phyloP scores from a whole-genome alignment of 371 early-diverging fungal genomes.

The Lichtheimia hyalospora region DNA sequence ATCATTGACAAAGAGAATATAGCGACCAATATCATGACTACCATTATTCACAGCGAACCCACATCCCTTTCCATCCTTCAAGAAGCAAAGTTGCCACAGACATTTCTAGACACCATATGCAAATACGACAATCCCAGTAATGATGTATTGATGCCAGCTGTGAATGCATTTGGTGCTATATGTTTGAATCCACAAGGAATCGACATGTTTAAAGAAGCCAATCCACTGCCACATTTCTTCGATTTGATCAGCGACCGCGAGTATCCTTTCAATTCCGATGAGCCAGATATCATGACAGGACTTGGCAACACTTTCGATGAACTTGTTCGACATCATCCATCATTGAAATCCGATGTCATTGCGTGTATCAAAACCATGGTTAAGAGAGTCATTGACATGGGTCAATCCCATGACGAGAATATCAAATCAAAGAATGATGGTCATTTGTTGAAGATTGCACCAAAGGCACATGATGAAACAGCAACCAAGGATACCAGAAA shows the following conservation, averaged over 20 bases:
- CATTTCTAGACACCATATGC: slow-evolving; percentile 73
- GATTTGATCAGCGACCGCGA: slow-evolving; percentile 75
- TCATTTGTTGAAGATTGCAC: slow-evolving; percentile 28
- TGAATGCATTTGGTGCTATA: slow-evolving; percentile 94
- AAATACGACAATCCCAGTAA: slow-evolving; percentile 68
- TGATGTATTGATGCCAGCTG: slow-evolving; percentile 79
- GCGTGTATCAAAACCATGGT: slow-evolving; percentile 70
- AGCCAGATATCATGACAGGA: slow-evolving; percentile 78
- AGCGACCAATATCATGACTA: slow-evolving; percentile 91
- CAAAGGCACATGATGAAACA: slow-evolving; percentile 11
- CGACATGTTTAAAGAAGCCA: slow-evolving; percentile 73
- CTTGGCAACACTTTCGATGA: slow-evolving; percentile 93
- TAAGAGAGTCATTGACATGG: slow-evolving; percentile 50
- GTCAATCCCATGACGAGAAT: slow-evolving; percentile 23
- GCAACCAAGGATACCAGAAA: slow-evolving; percentile 31
- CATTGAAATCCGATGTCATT: slow-evolving; percentile 70
- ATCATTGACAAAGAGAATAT: slow-evolving; percentile 4
- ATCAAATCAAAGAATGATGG: slow-evolving; percentile 54
- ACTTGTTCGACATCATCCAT: slow-evolving; percentile 93
- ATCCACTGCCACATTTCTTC: slow-evolving; percentile 76
- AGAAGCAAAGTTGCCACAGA: slow-evolving; percentile 84
- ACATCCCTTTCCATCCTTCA: slow-evolving; percentile 90
- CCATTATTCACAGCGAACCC: slow-evolving; percentile 97
- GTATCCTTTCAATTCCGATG: slow-evolving; percentile 74
- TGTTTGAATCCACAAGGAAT: slow-evolving; percentile 88